Evolutionary conservation across 805 yeast genomes (phyloP).

Genomic region (Yarrowia yakushimensis): DNA sequence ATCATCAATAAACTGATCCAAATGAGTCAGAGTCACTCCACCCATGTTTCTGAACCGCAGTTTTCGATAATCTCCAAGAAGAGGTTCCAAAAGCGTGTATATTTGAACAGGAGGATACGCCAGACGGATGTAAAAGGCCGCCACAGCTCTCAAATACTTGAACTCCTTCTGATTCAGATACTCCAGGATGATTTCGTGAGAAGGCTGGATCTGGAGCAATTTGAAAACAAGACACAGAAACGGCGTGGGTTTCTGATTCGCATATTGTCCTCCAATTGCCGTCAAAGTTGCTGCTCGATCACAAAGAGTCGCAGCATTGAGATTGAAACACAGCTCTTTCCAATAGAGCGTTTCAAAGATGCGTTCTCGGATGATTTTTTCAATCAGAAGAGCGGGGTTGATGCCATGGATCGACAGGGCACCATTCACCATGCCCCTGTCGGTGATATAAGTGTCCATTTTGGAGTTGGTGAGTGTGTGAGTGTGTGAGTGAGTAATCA

Average conservation of each 20-base stretch:
- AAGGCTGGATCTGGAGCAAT: slow-evolving; percentile 72
- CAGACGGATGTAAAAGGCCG: slow-evolving; percentile 56
- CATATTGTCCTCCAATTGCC: slow-evolving; percentile 57
- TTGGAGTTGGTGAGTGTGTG: no score
- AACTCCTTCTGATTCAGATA: slow-evolving; percentile 62
- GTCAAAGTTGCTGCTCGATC: slow-evolving; percentile 47
- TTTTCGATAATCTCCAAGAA: slow-evolving; percentile 64
- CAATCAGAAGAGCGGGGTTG: slow-evolving; percentile 51
- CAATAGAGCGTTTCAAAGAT: slow-evolving; percentile 56
- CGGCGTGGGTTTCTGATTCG: slow-evolving; percentile 58
- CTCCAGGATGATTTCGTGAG: slow-evolving; percentile 51
- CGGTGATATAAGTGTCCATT: slow-evolving; percentile 30
- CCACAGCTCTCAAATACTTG: slow-evolving; percentile 70
- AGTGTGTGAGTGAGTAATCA: no score
- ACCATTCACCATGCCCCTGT: slow-evolving; percentile 34
- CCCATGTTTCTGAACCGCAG: slow-evolving; percentile 47
- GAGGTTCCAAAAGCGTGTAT: slow-evolving; percentile 51
- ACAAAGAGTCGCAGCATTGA: slow-evolving; percentile 49
- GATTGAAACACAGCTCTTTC: slow-evolving; percentile 52
- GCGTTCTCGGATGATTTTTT: slow-evolving; percentile 55
- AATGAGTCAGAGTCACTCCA: slow-evolving; percentile 45
- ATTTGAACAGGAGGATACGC: slow-evolving; percentile 46
- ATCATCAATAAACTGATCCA: slow-evolving; percentile 74
- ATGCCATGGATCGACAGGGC: slow-evolving; percentile 41
- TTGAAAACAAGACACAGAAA: slow-evolving; percentile 76